Base-by-base conservation (phyloP, 176 grass and related monocot genomes). In the Oryza australiensis region DNA sequence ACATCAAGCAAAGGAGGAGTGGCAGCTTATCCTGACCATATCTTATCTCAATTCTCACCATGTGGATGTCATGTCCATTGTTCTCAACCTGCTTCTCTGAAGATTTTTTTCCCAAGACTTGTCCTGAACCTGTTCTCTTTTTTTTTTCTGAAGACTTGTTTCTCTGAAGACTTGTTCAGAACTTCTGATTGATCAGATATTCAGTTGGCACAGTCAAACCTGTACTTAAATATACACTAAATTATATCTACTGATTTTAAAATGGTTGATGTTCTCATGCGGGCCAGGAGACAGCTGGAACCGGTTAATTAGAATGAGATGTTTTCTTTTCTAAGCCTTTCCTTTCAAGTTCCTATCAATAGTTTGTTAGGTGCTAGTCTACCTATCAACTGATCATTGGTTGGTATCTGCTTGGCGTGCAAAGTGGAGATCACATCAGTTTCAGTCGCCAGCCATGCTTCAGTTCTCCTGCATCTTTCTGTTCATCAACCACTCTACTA, bases 371-470 rank as follows among this genome's bases (percentile, higher is more conserved):
- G 38, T 72, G 51, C 8, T 51, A 65, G 55, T 70, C 23, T 63
- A 53, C 48, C 63, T 57, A 63, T 29, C 24, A 66, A 64, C 27
- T 16, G 43, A 70, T 33, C n/a, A 24, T 84, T 7, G 20, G 82
- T 53, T 74, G 37, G 70, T 53, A 6, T 53, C 49, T 53, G 49
- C 49, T 30, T 72, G 57, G 73, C 62, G 66, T 78, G 67, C 73
- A 49, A 77, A 76, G 23, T 42, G 59, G 68, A 38, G 68, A 68
- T 88, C 85, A 26, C 11, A 13, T 82, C 72, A 75, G 4, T 29
- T 41, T 18, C 53, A 59, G 20, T 4, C 22, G 53, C 53, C 22
- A 59, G 49, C 28, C 66, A 49, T 77, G 80, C 72, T 86, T 29
- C 40, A 22, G 16, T 53, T 53, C 49, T 12, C 73, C 18, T 5